Evolutionary conservation across 345 rosid genomes (phyloP).

Genomic region (Moringa oleifera): DNA sequence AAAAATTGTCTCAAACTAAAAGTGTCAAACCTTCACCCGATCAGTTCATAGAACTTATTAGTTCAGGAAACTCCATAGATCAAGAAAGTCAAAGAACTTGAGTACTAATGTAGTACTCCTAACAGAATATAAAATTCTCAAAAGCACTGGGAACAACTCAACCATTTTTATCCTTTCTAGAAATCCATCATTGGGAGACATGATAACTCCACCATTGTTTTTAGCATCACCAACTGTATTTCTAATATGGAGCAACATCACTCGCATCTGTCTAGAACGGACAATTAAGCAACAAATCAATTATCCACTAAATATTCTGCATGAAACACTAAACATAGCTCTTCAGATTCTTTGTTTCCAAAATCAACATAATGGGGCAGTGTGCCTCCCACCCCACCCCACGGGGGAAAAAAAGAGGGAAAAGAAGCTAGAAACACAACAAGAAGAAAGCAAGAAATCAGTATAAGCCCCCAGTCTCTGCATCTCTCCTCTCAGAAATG

Average conservation of each 20-base stretch:
- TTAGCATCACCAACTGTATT: too few species aligned
- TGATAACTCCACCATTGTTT: background rate
- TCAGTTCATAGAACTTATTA: background rate
- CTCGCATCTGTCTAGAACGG: background rate
- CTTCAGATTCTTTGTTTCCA: background rate
- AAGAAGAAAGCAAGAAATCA: too few species aligned
- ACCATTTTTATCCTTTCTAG: background rate
- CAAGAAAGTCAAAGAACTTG: background rate
- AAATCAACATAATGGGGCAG: background rate
- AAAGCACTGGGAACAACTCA: background rate
- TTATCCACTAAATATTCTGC: background rate
- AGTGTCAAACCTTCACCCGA: background rate
- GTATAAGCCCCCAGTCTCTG: too few species aligned
- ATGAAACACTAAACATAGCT: background rate
- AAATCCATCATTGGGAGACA: background rate
- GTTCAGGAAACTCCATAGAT: background rate
- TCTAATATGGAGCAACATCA: background rate
- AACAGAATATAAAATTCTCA: background rate
- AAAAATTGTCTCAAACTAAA: background rate
- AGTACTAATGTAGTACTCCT: background rate
- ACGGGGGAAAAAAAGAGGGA: too few species aligned
- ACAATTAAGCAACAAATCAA: background rate
- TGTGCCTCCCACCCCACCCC: too few species aligned
- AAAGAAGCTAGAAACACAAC: too few species aligned
- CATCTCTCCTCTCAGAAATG: too few species aligned